A percentile compares a stretch with the other conserved stretches of the same genome.
phyloP scores from a whole-genome alignment of 164 flowering plant genomes.

The Warburgia ugandensis region DNA sequence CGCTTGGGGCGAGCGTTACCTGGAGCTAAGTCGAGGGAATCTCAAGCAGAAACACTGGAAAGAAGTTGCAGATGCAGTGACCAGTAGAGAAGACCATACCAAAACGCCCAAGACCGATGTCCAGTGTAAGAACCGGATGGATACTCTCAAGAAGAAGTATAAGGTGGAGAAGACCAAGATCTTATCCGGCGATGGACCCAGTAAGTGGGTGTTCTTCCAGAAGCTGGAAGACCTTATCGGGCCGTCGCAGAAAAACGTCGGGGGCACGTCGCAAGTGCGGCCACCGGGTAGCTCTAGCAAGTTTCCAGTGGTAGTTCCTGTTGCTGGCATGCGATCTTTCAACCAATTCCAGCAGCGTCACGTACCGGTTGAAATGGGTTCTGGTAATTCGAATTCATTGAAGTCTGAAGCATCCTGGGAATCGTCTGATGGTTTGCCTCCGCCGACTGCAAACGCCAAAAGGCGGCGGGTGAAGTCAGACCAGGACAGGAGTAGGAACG shows the following conservation, averaged over 20 bases:
- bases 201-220: constrained; percentile 57
- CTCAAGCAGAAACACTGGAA: constrained; percentile 87
- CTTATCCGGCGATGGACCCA: constrained; percentile 32
- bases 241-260: no score
- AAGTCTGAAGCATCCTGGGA: no score
- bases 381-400: no score
- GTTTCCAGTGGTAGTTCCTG: not conserved
- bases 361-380: no score
- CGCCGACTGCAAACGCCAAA: constrained; percentile 15
- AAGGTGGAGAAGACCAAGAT: constrained; percentile 69
- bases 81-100: constrained; percentile 40
- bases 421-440: constrained; percentile 44
- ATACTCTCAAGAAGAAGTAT: constrained; percentile 84
- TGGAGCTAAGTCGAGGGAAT: constrained; percentile 72
- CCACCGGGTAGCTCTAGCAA: constrained; percentile 1
- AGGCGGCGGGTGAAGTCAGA: constrained; percentile 26
- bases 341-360: no score
- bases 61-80: constrained; percentile 79
- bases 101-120: constrained; percentile 64
- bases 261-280: no score
- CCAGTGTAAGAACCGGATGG: constrained; percentile 88
- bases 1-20: constrained; percentile 88
- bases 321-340: constrained; percentile 40
- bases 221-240: constrained; percentile 56
- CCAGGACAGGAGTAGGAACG: constrained; percentile 7